phyloP scores from a whole-genome alignment of 1,284 basidiomycete species.

The Cutaneotrichosporon sp. region DNA sequence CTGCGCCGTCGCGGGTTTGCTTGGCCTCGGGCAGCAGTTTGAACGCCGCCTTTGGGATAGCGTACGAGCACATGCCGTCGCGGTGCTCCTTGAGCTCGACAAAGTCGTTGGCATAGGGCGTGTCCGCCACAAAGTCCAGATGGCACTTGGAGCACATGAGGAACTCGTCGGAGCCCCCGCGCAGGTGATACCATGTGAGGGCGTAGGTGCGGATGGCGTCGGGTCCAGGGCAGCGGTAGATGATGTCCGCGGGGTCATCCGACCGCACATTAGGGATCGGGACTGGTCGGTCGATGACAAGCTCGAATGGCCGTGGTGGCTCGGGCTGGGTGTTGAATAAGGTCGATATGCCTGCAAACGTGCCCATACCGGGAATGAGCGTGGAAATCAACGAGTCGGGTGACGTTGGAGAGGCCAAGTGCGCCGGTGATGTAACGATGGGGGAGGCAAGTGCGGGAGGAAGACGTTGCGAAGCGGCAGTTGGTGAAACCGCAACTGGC shows the following conservation, averaged over 20 bases:
- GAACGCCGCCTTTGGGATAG: not conserved
- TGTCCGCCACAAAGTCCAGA: conserved; percentile 1
- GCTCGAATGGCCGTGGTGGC: not conserved
- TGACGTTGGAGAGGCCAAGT: not conserved
- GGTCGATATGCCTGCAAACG: not conserved
- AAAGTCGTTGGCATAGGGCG: not conserved
- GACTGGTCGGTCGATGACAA: not conserved
- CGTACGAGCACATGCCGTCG: conserved; percentile 4
- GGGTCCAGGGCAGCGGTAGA: not conserved
- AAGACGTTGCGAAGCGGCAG: not conserved
- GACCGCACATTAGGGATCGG: not conserved
- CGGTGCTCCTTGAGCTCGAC: conserved; percentile 1
- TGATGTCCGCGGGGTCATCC: not conserved
- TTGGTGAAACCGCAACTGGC: too few species aligned
- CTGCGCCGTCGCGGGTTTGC: not conserved
- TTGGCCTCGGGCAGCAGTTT: conserved; percentile 1
- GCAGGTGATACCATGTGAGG: conserved; percentile 3
- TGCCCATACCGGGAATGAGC: not conserved
- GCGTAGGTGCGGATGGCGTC: not conserved
- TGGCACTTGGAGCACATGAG: conserved; percentile 8
- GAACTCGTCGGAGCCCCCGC: not conserved
- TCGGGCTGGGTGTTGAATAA: not conserved
- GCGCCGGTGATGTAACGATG: not conserved
- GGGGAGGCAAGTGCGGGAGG: not conserved
- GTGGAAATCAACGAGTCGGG: not conserved